These are phyloP conservation scores for Papiliotrema fonsecae DNA, from an alignment of 1,284 basidiomycete species.

Conservation along the genomic window DNA sequence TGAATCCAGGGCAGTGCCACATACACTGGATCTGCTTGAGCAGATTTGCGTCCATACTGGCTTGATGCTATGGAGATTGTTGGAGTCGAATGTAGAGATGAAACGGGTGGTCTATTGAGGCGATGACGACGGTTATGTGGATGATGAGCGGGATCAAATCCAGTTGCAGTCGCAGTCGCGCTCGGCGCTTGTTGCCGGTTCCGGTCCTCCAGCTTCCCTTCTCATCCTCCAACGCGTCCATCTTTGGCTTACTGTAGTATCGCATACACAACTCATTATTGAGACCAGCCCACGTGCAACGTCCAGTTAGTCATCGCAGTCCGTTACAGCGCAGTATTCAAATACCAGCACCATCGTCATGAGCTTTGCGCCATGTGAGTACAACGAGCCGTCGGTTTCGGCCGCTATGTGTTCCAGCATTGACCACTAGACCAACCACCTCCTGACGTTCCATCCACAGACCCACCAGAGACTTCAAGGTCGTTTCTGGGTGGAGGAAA, in stretches of 20 bases:
- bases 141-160: no score
- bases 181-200: no score
- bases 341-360: background rate
- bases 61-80: background rate
- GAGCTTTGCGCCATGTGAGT: constrained; percentile 37
- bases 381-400: background rate
- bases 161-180: no score
- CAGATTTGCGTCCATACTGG: constrained; percentile 40
- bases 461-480: constrained; percentile 23
- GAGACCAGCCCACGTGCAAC: background rate
- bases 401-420: no score
- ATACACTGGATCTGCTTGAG: constrained; percentile 41
- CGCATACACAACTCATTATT: no score
- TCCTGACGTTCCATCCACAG: constrained; percentile 40
- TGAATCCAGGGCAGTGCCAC: background rate
- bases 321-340: background rate
- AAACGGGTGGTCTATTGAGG: no score
- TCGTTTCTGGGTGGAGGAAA: constrained; percentile 18
- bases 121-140: background rate
- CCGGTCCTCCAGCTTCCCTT: no score
- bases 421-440: constrained; percentile 42
- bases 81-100: background rate
- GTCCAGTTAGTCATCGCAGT: background rate
- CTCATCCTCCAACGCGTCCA: no score
- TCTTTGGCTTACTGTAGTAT: no score